A percentile compares a stretch with the other conserved stretches of the same genome.
Evolutionary conservation across 2,329 filamentous ascomycete genomes (phyloP).

Genomic region (Fusarium pseudoanthophilum): DNA sequence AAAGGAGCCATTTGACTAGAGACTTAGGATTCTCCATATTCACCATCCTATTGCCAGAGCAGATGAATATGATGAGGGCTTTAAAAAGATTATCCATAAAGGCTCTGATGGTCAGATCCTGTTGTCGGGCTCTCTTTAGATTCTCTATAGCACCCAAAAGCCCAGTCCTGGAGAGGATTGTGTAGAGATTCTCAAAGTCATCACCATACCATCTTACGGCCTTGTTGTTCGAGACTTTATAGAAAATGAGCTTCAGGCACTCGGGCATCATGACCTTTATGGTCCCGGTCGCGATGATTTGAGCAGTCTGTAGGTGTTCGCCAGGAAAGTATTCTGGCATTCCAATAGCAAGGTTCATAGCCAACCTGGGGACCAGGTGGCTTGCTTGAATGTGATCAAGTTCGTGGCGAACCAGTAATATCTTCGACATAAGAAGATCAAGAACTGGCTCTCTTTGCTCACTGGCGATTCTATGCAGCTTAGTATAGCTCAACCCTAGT

Average conservation of each 20-base stretch:
- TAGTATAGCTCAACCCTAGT: background rate
- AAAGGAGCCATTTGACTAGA: background rate
- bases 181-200: background rate
- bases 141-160: accelerated
- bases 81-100: background rate
- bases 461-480: accelerated
- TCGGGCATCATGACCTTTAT: accelerated
- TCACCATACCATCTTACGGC: accelerated
- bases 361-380: accelerated
- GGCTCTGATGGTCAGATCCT: background rate
- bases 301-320: background rate
- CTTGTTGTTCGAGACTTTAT: accelerated
- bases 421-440: accelerated
- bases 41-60: accelerated
- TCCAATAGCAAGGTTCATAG: accelerated
- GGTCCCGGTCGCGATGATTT: accelerated
- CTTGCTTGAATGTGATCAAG: accelerated
- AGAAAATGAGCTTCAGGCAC: background rate
- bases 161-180: accelerated
- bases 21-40: background rate
- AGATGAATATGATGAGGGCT: accelerated
- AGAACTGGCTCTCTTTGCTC: accelerated
- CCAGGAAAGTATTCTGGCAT: background rate
- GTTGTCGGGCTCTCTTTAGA: background rate
- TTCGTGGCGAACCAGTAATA: accelerated